These are phyloP conservation scores for Irpex rosettiformis DNA, from an alignment of 1,284 basidiomycete species.

Conservation along the genomic window DNA sequence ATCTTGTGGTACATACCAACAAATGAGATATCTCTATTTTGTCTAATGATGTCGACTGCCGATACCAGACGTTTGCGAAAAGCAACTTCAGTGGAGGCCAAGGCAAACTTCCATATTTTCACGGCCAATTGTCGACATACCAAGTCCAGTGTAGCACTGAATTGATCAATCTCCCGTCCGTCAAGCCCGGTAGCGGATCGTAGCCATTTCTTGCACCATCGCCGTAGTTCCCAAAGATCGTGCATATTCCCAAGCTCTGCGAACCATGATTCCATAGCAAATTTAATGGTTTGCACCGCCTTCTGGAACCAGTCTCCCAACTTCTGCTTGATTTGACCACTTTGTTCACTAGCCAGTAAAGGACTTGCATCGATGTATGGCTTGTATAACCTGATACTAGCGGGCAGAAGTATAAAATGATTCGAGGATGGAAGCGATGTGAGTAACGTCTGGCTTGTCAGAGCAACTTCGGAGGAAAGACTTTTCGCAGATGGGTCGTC, in stretches of 20 bases:
- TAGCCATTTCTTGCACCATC: conserved; percentile 46
- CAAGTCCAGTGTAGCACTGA: conserved; percentile 46
- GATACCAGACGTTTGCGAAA: conserved; percentile 42
- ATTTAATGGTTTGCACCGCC: conserved; percentile 43
- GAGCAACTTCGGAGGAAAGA: conserved; percentile 51
- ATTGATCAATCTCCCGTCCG: conserved; percentile 36
- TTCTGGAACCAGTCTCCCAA: conserved; percentile 59
- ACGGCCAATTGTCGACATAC: conserved; percentile 48
- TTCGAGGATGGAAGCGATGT: conserved; percentile 67
- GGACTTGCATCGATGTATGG: conserved; percentile 70
- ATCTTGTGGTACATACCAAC: not conserved
- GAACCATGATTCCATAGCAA: conserved; percentile 54
- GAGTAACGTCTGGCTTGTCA: conserved; percentile 62
- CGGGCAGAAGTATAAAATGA: conserved; percentile 64
- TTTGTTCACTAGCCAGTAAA: conserved; percentile 45
- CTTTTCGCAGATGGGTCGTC: conserved; percentile 19
- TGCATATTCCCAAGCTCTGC: conserved; percentile 49
- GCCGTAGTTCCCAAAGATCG: conserved; percentile 65
- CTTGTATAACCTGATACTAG: conserved; percentile 60
- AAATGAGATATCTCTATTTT: not conserved
- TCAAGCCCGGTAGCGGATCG: conserved; percentile 37
- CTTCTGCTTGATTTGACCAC: conserved; percentile 39
- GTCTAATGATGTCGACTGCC: conserved; percentile 18
- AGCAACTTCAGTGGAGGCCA: conserved; percentile 39
- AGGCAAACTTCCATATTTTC: conserved; percentile 51